Percentiles rank a stretch among this genome's conserved stretches.
phyloP scores from a whole-genome alignment of 2,329 filamentous ascomycete genomes.

The Sphaerulina vaccinii region DNA sequence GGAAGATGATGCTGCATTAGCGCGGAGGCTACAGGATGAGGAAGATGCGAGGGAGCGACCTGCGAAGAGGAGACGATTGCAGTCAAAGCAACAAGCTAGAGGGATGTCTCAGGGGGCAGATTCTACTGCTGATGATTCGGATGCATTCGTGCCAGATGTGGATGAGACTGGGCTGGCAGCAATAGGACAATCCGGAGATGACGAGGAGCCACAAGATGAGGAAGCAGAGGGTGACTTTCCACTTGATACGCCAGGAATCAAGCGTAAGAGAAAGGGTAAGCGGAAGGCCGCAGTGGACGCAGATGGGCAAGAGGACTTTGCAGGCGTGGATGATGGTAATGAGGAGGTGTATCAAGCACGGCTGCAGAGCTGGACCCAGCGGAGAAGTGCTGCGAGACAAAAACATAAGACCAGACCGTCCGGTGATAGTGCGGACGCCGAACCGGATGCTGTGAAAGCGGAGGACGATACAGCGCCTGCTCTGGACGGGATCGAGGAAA shows the following conservation, averaged over 20 bases:
- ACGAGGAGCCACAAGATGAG: slow-evolving; percentile 39
- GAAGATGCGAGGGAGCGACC: slow-evolving; percentile 40
- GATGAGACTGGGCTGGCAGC: slow-evolving; percentile 42
- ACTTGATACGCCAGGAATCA: slow-evolving; percentile 40
- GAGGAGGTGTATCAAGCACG: slow-evolving; percentile 76
- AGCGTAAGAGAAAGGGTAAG: slow-evolving; percentile 39
- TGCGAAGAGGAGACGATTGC: slow-evolving; percentile 44
- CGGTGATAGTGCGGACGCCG: slow-evolving; percentile 15
- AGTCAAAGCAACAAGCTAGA: slow-evolving; percentile 27
- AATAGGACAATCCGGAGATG: slow-evolving; percentile 41
- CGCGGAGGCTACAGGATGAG: slow-evolving; percentile 36
- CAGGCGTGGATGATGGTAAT: slow-evolving; percentile 81
- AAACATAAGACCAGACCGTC: slow-evolving; percentile 27
- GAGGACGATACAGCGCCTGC: slow-evolving; percentile 39
- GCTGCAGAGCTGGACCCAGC: slow-evolving; percentile 70
- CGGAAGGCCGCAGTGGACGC: slow-evolving; percentile 27
- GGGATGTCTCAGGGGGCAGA: slow-evolving; percentile 25
- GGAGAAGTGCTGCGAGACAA: slow-evolving; percentile 60
- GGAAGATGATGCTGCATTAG: slow-evolving; percentile 35
- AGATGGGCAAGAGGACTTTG: slow-evolving; percentile 53
- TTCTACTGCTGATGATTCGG: slow-evolving; percentile 38
- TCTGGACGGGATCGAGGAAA: slow-evolving; percentile 36
- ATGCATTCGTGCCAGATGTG: slow-evolving; percentile 44
- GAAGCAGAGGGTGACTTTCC: slow-evolving; percentile 39
- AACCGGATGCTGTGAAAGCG: slow-evolving; percentile 11